phyloP scores from a whole-genome alignment of 768 basidiomycete species.

The Paxillus involutus region DNA sequence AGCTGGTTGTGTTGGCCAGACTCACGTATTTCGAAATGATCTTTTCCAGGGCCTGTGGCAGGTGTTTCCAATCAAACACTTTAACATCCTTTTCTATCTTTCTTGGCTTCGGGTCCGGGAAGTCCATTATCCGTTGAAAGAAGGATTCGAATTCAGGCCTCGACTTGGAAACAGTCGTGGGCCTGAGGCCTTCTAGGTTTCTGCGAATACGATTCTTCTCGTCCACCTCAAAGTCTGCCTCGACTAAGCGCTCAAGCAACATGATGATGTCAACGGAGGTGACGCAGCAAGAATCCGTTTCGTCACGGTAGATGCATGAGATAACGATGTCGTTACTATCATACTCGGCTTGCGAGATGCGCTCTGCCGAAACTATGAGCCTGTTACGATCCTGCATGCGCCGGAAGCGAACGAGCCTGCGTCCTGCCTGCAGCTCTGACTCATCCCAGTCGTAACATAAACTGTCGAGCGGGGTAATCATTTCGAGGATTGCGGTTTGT shows the following conservation, averaged over 20 bases:
- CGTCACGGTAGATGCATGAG: conserved; percentile 90
- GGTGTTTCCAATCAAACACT: conserved; percentile 73
- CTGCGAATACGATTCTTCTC: conserved; percentile 96
- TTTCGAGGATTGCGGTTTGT: conserved; percentile 59
- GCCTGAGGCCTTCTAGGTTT: conserved; percentile 90
- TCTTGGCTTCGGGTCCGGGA: conserved; percentile 89
- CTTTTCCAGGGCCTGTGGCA: conserved; percentile 75
- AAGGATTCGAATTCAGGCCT: conserved; percentile 79
- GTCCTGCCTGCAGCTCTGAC: conserved; percentile 64
- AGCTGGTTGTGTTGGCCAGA: conserved; percentile 8
- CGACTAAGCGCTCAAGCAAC: conserved; percentile 78
- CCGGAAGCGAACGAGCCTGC: conserved; percentile 86
- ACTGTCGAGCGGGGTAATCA: conserved; percentile 54
- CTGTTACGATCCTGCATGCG: conserved; percentile 74
- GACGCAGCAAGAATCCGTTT: conserved; percentile 75
- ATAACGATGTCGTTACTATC: conserved; percentile 76
- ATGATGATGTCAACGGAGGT: conserved; percentile 97
- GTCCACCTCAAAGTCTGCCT: conserved; percentile 81
- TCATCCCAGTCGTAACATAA: conserved; percentile 60
- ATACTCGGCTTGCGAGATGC: conserved; percentile 74
- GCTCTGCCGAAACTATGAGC: conserved; percentile 77
- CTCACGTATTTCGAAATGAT: conserved; percentile 84
- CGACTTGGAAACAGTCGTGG: conserved; percentile 87
- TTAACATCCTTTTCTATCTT: conserved; percentile 98
- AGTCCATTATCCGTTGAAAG: conserved; percentile 96